Evolutionary conservation across 495 filamentous ascomycete species (phyloP).

Genomic region (Penicillium robsamsonii): DNA sequence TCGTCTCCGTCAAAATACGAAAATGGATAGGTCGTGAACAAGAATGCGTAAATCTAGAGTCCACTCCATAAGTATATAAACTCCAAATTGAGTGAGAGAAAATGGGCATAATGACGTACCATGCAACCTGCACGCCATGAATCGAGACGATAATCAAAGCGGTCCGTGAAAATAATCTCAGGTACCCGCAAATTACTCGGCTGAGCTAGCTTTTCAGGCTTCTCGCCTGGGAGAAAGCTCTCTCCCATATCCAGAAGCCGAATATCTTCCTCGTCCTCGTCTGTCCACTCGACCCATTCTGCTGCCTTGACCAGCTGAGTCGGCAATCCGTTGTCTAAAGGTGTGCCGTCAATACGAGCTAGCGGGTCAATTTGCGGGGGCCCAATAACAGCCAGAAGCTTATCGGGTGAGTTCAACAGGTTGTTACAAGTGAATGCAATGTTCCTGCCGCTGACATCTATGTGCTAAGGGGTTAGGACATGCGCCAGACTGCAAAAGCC

Average conservation of each 20-base stretch:
- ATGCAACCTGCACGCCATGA: conserved; percentile 42
- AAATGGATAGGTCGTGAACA: conserved; percentile 23
- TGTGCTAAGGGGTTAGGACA: conserved; percentile 12
- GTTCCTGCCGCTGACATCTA: conserved; percentile 21
- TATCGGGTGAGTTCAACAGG: conserved; percentile 14
- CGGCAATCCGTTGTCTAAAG: conserved; percentile 29
- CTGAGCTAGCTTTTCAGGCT: conserved; percentile 34
- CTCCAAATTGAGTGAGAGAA: not conserved
- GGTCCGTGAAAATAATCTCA: conserved; percentile 39
- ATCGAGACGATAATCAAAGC: conserved; percentile 41
- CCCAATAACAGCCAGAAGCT: conserved; percentile 32
- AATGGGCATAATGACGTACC: conserved; percentile 23
- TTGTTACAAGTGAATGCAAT: conserved; percentile 19
- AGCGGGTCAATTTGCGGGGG: conserved; percentile 29
- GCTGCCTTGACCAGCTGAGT: conserved; percentile 33
- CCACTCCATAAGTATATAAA: conserved; percentile 10
- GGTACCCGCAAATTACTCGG: conserved; percentile 33
- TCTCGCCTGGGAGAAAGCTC: conserved; percentile 29
- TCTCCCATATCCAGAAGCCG: conserved; percentile 40
- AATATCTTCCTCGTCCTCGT: conserved; percentile 41
- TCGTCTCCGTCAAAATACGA: conserved; percentile 25
- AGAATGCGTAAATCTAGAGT: conserved; percentile 24
- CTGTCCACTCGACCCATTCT: conserved; percentile 34
- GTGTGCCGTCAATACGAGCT: conserved; percentile 27
- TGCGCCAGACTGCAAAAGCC: not conserved